Base-by-base conservation (phyloP, 176 grass and related monocot genomes). In the Carex kokanica region DNA sequence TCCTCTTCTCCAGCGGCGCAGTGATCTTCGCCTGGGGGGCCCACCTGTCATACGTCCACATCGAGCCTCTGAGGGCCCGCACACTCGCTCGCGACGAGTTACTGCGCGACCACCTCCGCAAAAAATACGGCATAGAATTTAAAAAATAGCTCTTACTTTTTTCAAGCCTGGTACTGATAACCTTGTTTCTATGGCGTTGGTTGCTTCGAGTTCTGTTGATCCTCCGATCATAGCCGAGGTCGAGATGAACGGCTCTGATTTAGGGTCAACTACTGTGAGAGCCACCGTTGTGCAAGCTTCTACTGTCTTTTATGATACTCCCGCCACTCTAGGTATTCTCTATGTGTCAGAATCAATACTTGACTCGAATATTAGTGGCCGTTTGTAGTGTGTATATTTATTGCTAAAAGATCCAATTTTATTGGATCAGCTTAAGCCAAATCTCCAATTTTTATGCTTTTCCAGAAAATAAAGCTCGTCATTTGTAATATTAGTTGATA, bases 271-370 rank as follows among this genome's bases (percentile, higher is more conserved):
- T 77, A 84, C 84, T 70, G 88, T 98, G 8, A 88, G 96, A 11
- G 96, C 91, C 86, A 98, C 89, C 81, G 89, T 98, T 81, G 93
- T 95, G n/a, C 91, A 99, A 83, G 93, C 92, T 34, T 91, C 93
- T 84, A 99, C 91, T 86, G 54, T 95, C 64, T 95, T 99, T 87
- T 89, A 95, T 89, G 91, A 93, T 85, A 95, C 96, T 63, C 91
- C 96, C 16, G 91, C 93, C 59, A 95, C 96, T 71, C 57, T 91
- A 32, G 84, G 84, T 86, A 66, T 52, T 5, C 20, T 47, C 12
- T 25, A 43, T 52, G 11, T 6, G 41, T 43, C 41, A 43, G 41
- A 43, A 74, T 43, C 9, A 73, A 23, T 73, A 24, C 10, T 51
- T 49, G 18, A 3, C 16, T 47, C 4, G 2, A 21, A 21, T 65